Base-by-base conservation (phyloP, 2,329 filamentous ascomycete genomes). In the Chrysoporthe austroafricana region DNA sequence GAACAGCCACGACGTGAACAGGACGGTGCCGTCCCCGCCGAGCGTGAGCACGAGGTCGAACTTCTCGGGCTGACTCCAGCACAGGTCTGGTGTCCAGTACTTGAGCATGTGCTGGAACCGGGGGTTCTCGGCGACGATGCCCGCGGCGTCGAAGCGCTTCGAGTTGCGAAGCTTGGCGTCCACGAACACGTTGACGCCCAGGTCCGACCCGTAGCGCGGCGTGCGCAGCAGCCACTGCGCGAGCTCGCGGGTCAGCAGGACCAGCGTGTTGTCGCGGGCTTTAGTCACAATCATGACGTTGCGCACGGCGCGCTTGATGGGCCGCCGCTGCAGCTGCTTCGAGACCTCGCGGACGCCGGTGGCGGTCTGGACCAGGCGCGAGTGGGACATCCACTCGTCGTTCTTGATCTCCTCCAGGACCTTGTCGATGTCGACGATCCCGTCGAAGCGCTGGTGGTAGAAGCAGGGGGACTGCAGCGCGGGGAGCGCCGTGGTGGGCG, bases 251-350 rank as follows among this genome's bases (percentile, higher is more conserved):
- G 96, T 99, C 72, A 97, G 84, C 73, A 91, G 88, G 44, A 99
- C 95, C 18, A 99, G 86, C 73, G 93, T 89, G 76, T 99, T 98
- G 81, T 99, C 96, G 71, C 96, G 89, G 32, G 96, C 96, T 80
- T 98, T 99, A 70, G 96, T 99, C 71, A 99, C 93, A 75, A 99
- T 97, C 96, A 99, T 98, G 75, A 99, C 88, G 77, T 93, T 97
- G 75, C 88, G 89, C 59, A 99, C 94, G 13, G 94, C 94, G 72
- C 94, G 90, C 80, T 92, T 96, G 79, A 98, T 93, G 32, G 96
- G 95, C 52, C 93, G 88, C 66, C 95, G 89, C 81, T 97, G 95
- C 68, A 99, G 85, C 80, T 98, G 96, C 79, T 96, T 95, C 18
- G 94, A 96, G 14, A 99, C 94, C 80, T 99, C 96, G 64, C 96